Percentiles rank a stretch among this genome's conserved stretches.
Evolutionary conservation across 2,329 filamentous ascomycete genomes (phyloP).

Genomic region (Apiospora arundinis): DNA sequence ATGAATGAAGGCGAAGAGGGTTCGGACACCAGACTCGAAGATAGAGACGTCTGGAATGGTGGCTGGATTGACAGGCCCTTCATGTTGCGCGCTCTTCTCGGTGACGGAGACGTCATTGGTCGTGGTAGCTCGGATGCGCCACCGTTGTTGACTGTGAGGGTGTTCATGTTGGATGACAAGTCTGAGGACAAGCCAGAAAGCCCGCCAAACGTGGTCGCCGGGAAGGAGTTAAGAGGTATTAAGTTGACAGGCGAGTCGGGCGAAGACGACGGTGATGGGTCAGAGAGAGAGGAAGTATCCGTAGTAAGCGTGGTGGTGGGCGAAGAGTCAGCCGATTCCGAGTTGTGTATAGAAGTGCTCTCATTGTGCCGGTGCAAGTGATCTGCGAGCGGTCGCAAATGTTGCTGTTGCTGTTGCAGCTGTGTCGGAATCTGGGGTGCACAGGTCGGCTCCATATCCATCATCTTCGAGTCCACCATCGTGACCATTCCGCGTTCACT

Average conservation of each 20-base stretch:
- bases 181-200: constrained; percentile 35
- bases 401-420: constrained; percentile 41
- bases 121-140: constrained; percentile 50
- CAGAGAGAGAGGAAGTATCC: constrained; percentile 87
- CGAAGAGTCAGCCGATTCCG: constrained; percentile 90
- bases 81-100: constrained; percentile 74
- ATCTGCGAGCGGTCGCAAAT: constrained; percentile 51
- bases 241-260: constrained; percentile 86
- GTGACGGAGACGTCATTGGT: constrained; percentile 72
- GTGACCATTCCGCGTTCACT: constrained; percentile 54
- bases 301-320: constrained; percentile 93
- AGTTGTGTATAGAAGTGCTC: constrained; percentile 78
- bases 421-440: constrained; percentile 39
- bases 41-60: constrained; percentile 54
- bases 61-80: constrained; percentile 83
- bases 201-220: constrained; percentile 62
- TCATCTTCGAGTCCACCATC: constrained; percentile 59
- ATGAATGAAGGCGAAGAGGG: constrained; percentile 80
- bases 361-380: constrained; percentile 73
- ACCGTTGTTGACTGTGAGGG: constrained; percentile 53
- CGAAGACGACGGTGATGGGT: constrained; percentile 89
- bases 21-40: constrained; percentile 63
- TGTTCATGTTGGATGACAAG: constrained; percentile 48
- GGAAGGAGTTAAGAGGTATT: constrained; percentile 73
- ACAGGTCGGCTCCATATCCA: constrained; percentile 51